These are phyloP conservation scores for Crithidia brevicula DNA, from an alignment of 208 protist species.

Conservation along the genomic window DNA sequence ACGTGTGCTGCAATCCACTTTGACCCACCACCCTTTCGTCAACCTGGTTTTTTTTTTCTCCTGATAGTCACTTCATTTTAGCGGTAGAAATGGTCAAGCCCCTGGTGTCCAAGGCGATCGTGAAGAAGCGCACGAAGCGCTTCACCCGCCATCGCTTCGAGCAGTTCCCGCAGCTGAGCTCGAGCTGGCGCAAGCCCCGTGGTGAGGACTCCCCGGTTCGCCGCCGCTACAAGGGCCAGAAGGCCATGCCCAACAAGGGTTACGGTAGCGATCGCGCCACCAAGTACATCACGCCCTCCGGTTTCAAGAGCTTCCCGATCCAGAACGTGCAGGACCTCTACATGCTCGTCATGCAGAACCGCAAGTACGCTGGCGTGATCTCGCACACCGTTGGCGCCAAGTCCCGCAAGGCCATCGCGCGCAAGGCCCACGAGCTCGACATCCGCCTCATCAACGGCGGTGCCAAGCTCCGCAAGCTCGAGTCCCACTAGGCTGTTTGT, in stretches of 20 bases:
- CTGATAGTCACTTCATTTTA: slow-evolving; percentile 23
- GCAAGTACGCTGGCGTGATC: slow-evolving; percentile 99
- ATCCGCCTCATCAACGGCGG: slow-evolving; percentile 97
- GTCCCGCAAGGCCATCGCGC: slow-evolving; percentile 96
- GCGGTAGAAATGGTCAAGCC: slow-evolving; percentile 92
- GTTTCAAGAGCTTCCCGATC: slow-evolving; percentile 98
- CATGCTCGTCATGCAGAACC: slow-evolving; percentile 99
- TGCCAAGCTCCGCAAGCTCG: slow-evolving; percentile 94
- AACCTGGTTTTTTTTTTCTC: no score
- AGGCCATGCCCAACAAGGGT: slow-evolving; percentile 98
- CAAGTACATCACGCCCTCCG: slow-evolving; percentile 96
- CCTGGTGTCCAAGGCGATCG: slow-evolving; percentile 89
- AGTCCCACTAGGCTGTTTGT: slow-evolving; percentile 39
- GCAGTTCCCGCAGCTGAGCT: slow-evolving; percentile 92
- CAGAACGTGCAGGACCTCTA: slow-evolving; percentile 97
- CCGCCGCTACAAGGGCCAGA: slow-evolving; percentile 97
- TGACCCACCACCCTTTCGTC: no score
- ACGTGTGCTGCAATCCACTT: no score
- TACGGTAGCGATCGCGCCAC: slow-evolving; percentile 98
- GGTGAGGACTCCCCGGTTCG: slow-evolving; percentile 99
- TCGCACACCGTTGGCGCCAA: slow-evolving; percentile 95
- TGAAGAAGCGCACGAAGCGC: slow-evolving; percentile 98
- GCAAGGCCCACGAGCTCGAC: slow-evolving; percentile 98
- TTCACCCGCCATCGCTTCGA: slow-evolving; percentile 97
- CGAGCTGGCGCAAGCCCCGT: slow-evolving; percentile 97